phyloP scores from a whole-genome alignment of 23 red algal genomes.

The Gracilariopsis chorda region DNA sequence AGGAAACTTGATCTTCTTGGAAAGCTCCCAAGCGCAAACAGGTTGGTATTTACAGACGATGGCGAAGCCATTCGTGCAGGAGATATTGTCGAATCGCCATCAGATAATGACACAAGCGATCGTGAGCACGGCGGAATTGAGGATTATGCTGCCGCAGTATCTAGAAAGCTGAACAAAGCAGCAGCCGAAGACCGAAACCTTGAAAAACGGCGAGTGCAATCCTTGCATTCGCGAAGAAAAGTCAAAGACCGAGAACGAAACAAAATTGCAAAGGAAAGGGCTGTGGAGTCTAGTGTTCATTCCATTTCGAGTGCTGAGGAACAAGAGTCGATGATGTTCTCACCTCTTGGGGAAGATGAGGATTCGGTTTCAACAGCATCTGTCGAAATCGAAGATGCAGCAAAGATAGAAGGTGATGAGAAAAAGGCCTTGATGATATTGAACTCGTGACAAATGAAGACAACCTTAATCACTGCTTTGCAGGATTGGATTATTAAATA shows the following conservation, averaged over 20 bases:
- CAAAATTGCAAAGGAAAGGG: neutral
- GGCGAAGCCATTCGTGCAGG: constrained; percentile 38
- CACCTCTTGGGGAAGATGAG: neutral
- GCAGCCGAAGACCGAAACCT: constrained; percentile 58
- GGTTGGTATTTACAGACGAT: constrained; percentile 57
- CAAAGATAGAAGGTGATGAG: neutral
- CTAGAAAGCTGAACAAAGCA: neutral
- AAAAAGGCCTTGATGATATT: constrained; percentile 1
- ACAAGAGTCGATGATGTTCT: neutral
- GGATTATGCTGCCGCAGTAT: constrained; percentile 58
- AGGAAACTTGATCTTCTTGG: constrained; percentile 55
- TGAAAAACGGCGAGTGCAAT: constrained; percentile 63
- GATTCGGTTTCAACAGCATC: neutral
- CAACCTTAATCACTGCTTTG: neutral
- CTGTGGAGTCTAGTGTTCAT: neutral
- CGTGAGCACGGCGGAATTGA: constrained; percentile 21
- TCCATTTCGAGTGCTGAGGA: neutral
- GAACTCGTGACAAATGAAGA: neutral
- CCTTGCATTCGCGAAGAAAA: constrained; percentile 26
- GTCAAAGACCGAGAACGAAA: constrained; percentile 31
- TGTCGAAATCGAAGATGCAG: neutral
- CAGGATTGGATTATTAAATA: neutral
- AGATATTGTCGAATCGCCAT: neutral
- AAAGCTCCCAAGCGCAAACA: constrained; percentile 46
- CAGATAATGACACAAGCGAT: constrained; percentile 15